Evolutionary conservation across 495 filamentous ascomycete genomes (phyloP).

Genomic region (Cercophora sp.): DNA sequence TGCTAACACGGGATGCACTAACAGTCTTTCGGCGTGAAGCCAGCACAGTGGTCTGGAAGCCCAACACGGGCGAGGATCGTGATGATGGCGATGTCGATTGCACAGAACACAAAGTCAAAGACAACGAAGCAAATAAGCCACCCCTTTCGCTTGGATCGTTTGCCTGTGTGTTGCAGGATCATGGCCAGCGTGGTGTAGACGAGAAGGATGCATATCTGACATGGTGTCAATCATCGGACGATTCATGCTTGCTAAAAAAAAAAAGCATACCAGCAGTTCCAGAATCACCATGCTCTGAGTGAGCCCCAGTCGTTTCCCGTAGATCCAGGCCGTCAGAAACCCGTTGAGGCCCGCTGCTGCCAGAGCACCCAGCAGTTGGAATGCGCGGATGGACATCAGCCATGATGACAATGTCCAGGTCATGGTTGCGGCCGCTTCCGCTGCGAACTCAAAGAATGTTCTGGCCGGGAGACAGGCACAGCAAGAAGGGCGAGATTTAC

Average conservation of each 20-base stretch:
- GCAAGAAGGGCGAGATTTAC: background rate
- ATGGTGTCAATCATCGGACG: constrained; percentile 6
- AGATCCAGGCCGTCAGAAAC: constrained; percentile 32
- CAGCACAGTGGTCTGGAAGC: constrained; percentile 33
- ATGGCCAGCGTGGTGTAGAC: constrained; percentile 34
- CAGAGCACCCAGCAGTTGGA: constrained; percentile 30
- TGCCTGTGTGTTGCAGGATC: constrained; percentile 27
- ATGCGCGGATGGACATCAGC: constrained; percentile 29
- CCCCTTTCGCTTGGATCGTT: constrained; percentile 19
- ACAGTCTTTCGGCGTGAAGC: constrained; percentile 15
- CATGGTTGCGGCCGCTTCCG: too few species aligned
- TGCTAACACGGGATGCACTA: too few species aligned
- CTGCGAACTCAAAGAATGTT: too few species aligned
- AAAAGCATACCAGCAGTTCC: constrained; percentile 35
- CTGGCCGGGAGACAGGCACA: background rate
- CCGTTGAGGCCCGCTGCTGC: constrained; percentile 32
- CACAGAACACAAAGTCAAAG: constrained; percentile 28
- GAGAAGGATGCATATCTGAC: constrained; percentile 28
- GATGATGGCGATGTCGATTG: constrained; percentile 28
- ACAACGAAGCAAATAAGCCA: constrained; percentile 26
- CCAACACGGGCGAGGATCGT: constrained; percentile 30
- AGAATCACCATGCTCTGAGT: constrained; percentile 28
- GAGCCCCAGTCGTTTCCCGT: constrained; percentile 21
- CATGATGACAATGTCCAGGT: constrained; percentile 30
- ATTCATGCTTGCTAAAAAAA: background rate